Evolutionary conservation across 2,329 filamentous ascomycete genomes (phyloP).

Genomic region (Verticillium longisporum): DNA sequence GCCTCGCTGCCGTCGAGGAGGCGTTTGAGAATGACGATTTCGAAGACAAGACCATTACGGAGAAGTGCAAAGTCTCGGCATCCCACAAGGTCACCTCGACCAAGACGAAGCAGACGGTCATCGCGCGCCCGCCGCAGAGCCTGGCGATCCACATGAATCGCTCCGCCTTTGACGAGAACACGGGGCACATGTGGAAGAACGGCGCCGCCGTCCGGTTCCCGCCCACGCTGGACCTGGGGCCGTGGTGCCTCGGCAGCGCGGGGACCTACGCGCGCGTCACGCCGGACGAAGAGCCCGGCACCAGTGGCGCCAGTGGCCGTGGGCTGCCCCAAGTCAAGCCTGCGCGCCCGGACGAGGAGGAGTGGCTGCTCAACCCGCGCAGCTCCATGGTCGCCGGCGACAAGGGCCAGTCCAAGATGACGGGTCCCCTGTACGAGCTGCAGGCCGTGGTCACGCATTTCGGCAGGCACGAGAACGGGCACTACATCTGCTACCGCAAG

Average conservation of each 20-base stretch:
- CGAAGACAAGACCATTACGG: slow-evolving; percentile 56
- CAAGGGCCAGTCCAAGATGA: slow-evolving; percentile 39
- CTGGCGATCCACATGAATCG: slow-evolving; percentile 86
- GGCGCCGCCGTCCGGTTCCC: slow-evolving; percentile 74
- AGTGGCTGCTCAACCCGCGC: slow-evolving; percentile 63
- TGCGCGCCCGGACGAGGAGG: slow-evolving; percentile 37
- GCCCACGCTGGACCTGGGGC: slow-evolving; percentile 62
- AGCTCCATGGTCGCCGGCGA: slow-evolving; percentile 66
- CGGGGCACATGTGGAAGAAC: slow-evolving; percentile 78
- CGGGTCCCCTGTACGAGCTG: slow-evolving; percentile 64
- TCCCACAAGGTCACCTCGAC: slow-evolving; percentile 68
- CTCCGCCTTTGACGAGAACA: slow-evolving; percentile 81
- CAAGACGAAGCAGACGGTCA: slow-evolving; percentile 83
- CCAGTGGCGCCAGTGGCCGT: slow-evolving; percentile 3
- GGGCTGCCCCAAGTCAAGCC: slow-evolving; percentile 13
- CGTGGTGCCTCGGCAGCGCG: slow-evolving; percentile 74
- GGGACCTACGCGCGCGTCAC: background rate
- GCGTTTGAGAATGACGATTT: slow-evolving; percentile 78
- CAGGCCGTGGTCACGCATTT: slow-evolving; percentile 83
- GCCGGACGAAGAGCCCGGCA: slow-evolving; percentile 11
- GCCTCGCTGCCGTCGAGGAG: slow-evolving; percentile 59
- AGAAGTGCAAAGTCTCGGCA: slow-evolving; percentile 59
- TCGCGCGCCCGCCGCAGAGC: slow-evolving; percentile 74
- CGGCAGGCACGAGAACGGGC: slow-evolving; percentile 87
- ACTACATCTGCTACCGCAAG: slow-evolving; percentile 87